Evolutionary conservation across 768 basidiomycete genomes (phyloP).

Genomic region (Podaxis rugospora): DNA sequence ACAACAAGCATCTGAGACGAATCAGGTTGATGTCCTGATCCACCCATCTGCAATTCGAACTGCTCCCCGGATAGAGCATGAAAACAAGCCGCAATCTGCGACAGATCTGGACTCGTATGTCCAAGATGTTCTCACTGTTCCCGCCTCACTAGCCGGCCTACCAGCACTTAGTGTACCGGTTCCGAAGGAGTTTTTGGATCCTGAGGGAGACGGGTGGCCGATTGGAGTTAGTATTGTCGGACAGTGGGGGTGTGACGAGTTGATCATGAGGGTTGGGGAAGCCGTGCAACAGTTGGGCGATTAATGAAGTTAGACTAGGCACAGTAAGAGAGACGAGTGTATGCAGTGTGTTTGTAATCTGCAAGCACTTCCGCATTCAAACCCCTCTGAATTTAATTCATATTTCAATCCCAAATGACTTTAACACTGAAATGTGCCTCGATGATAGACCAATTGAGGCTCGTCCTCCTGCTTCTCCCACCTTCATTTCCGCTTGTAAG

Average conservation of each 20-base stretch:
- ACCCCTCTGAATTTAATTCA: not conserved
- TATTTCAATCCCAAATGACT: not conserved
- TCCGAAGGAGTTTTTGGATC: constrained; percentile 22
- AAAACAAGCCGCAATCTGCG: not conserved
- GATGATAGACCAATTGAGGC: not conserved
- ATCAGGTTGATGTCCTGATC: constrained; percentile 72
- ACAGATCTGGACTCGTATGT: constrained; percentile 58
- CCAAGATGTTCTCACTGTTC: constrained; percentile 90
- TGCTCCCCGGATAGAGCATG: constrained; percentile 54
- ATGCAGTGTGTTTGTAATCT: not conserved
- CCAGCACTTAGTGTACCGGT: constrained; percentile 76
- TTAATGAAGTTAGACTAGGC: not conserved
- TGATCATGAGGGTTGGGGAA: constrained; percentile 51
- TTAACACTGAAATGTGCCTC: not conserved
- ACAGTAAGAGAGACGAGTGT: not conserved
- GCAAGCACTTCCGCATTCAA: not conserved
- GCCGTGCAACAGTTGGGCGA: constrained; percentile 17
- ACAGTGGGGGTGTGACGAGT: constrained; percentile 77
- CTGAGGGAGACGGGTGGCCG: constrained; percentile 64
- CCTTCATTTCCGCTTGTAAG: not conserved
- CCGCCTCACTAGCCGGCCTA: constrained; percentile 85
- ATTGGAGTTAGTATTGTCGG: constrained; percentile 81
- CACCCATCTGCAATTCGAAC: constrained; percentile 87
- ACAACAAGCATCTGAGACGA: not conserved
- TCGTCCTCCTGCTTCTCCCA: not conserved